These are phyloP conservation scores for Lycium ferocissimum DNA, from an alignment of 257 asterid genomes.

Conservation along the genomic window DNA sequence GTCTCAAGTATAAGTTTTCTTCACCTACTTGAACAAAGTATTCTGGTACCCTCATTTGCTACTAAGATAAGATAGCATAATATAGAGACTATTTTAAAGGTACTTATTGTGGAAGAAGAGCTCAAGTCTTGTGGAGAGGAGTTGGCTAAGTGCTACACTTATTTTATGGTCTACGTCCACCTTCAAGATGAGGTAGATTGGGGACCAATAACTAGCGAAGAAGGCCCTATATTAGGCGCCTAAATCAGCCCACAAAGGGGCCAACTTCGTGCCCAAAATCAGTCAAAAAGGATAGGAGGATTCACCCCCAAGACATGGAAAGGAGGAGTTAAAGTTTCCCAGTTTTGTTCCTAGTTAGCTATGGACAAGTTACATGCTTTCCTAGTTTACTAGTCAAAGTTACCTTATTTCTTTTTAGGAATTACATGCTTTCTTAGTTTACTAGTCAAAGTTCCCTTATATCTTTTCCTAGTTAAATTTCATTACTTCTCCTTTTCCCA, in stretches of 20 bases:
- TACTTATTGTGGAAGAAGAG: not conserved
- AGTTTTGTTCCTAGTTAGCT: not conserved
- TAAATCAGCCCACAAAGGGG: not conserved
- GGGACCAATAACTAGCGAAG: not conserved
- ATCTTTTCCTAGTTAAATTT: not conserved
- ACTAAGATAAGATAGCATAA: slow-evolving; percentile 18
- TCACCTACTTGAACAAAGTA: slow-evolving; percentile 20
- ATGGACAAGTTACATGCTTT: not conserved
- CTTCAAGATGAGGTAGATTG: not conserved
- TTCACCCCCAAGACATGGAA: not conserved
- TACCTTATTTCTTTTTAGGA: not conserved
- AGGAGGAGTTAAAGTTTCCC: not conserved
- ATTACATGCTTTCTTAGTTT: not conserved
- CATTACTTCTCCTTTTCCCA: not conserved
- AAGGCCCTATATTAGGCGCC: not conserved
- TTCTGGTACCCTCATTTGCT: slow-evolving; percentile 17
- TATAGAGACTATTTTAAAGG: not conserved
- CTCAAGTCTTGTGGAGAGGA: not conserved
- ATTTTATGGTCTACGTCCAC: not conserved
- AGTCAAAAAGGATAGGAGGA: not conserved
- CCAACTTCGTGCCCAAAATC: not conserved
- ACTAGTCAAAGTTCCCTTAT: not conserved
- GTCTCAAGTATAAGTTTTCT: not conserved
- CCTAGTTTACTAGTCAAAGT: not conserved
- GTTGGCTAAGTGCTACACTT: not conserved